These are phyloP conservation scores for Petasospora rhodanensis DNA, from an alignment of 1,139 yeast species.

Conservation along the genomic window DNA sequence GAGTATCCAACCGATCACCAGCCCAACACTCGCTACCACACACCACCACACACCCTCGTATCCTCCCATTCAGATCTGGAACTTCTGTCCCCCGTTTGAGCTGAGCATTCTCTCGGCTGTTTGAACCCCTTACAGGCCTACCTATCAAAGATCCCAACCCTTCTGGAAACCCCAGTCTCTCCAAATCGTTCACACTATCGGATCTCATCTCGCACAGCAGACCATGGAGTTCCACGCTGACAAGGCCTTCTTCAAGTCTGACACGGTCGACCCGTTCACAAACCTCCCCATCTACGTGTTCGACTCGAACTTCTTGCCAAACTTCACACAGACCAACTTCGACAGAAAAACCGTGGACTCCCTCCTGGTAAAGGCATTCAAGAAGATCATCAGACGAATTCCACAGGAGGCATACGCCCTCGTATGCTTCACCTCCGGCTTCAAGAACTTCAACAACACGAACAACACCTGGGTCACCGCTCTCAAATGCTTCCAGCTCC, in stretches of 20 bases:
- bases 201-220: constrained; percentile 1
- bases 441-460: constrained; percentile 46
- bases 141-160: no score
- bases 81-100: no score
- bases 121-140: no score
- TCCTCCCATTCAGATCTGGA: no score
- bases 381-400: constrained; percentile 31
- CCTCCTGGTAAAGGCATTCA: constrained; percentile 36
- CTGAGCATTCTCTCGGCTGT: no score
- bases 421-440: constrained; percentile 76
- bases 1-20: no score
- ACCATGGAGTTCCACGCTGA: constrained; percentile 32
- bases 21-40: no score
- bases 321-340: constrained; percentile 36
- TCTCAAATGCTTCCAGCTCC: constrained; percentile 62
- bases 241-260: constrained; percentile 55
- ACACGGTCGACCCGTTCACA: constrained; percentile 55
- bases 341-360: constrained; percentile 35
- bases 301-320: constrained; percentile 72
- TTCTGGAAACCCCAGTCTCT: no score
- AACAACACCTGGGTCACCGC: constrained; percentile 67
- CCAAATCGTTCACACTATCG: no score
- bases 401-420: constrained; percentile 61
- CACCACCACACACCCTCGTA: no score
- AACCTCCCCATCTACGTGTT: constrained; percentile 65